Conservation (phyloP, 208 protist species). For the Leishmania amazonensis region DNA sequence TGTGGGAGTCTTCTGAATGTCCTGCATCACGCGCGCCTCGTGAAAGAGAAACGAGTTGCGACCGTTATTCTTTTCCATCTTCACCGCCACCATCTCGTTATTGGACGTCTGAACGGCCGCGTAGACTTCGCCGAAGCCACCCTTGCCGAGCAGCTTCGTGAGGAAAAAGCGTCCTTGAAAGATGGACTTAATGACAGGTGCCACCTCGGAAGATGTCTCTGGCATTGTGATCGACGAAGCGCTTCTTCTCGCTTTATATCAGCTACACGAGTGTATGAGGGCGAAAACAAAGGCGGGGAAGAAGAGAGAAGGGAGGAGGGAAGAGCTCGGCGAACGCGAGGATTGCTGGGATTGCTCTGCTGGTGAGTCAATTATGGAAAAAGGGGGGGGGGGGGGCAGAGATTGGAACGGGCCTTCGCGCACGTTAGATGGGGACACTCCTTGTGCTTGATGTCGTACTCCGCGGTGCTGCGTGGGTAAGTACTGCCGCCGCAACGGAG, state of each 20-base stretch:
- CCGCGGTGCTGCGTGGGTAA: neutral
- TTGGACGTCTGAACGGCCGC: conserved; percentile 62
- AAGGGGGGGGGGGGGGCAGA: neutral
- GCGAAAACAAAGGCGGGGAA: neutral
- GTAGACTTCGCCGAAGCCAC: conserved; percentile 99
- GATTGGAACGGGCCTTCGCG: neutral
- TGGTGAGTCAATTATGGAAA: neutral
- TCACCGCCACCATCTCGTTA: conserved; percentile 65
- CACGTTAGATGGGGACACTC: neutral
- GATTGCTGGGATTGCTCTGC: neutral
- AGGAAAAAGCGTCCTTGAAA: conserved; percentile 79
- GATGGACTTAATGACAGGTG: conserved; percentile 40
- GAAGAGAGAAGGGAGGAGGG: neutral
- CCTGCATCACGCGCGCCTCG: conserved; percentile 95
- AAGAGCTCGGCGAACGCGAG: neutral
- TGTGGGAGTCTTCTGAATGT: conserved; percentile 69
- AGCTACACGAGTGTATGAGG: conserved; percentile 1
- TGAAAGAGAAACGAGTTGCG: conserved; percentile 97
- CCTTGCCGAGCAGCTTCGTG: conserved; percentile 90
- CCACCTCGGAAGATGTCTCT: conserved; percentile 20
- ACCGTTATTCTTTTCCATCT: conserved; percentile 84
- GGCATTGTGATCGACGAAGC: conserved; percentile 17
- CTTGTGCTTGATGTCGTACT: neutral
- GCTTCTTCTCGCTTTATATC: neutral
- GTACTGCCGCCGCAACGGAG: neutral